Conservation (phyloP, 2,329 filamentous ascomycete genomes). For the Pseudonectria buxi region DNA sequence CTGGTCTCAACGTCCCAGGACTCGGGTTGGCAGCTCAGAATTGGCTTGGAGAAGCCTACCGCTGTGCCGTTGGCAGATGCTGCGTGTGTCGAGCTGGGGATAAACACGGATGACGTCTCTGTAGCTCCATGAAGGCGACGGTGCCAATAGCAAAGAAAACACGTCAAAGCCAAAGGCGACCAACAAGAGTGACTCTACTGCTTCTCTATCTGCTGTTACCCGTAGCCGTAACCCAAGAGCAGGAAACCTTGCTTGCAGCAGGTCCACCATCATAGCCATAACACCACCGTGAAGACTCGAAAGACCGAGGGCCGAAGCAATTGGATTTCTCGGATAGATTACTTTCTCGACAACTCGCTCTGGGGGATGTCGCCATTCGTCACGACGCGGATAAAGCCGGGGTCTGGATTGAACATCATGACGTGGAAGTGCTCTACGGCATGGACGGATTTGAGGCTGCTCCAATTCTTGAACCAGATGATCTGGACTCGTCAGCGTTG, state of each 20-base stretch:
- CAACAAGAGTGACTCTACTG: too few species aligned
- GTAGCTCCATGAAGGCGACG: conserved; percentile 1
- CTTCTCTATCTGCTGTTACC: too few species aligned
- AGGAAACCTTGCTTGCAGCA: not conserved
- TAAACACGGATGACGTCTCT: conserved; percentile 21
- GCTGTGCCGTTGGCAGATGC: conserved; percentile 68
- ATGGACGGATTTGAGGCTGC: conserved; percentile 73
- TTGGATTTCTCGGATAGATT: conserved; percentile 1
- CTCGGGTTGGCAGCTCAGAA: conserved; percentile 44
- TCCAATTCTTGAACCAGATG: conserved; percentile 68
- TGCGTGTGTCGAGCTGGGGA: conserved; percentile 53
- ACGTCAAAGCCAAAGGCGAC: too few species aligned
- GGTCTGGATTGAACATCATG: conserved; percentile 75
- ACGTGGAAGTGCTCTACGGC: conserved; percentile 92
- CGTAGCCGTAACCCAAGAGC: too few species aligned
- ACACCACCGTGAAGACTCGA: not conserved
- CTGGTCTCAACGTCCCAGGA: conserved; percentile 20
- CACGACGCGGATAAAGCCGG: conserved; percentile 59
- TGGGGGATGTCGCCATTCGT: conserved; percentile 69
- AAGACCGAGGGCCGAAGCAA: too few species aligned
- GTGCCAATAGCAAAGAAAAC: not conserved
- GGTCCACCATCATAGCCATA: not conserved
- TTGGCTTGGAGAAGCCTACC: conserved; percentile 64
- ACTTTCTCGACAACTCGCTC: conserved; percentile 34
- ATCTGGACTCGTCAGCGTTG: conserved; percentile 22